Conservation (phyloP, 1,284 basidiomycete genomes). For the Tremellales sp. region DNA sequence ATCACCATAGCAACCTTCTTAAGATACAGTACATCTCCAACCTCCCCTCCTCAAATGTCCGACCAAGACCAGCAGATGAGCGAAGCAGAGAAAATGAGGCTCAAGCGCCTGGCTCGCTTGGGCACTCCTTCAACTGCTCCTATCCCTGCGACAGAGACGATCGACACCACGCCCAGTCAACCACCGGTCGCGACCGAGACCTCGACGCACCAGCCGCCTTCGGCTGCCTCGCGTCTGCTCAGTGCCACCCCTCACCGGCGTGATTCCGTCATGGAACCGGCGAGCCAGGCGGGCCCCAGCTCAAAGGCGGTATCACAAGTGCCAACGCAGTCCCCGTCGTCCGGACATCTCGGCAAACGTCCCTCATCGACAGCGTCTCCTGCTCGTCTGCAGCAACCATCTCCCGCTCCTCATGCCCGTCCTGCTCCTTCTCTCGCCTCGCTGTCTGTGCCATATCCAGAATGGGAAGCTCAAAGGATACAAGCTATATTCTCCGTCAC, state of each 20-base stretch:
- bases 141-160: no score
- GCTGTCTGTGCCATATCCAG: conserved; percentile 52
- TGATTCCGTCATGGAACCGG: no score
- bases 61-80: conserved; percentile 1
- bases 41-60: neutral
- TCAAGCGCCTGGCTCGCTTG: conserved; percentile 16
- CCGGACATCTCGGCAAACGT: conserved; percentile 8
- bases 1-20: no score
- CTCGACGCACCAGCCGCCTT: neutral
- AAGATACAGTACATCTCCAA: neutral
- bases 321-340: conserved; percentile 1
- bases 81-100: conserved; percentile 20
- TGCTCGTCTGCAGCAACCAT: conserved; percentile 17
- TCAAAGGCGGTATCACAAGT: no score
- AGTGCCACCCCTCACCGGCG: no score
- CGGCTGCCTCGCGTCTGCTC: neutral
- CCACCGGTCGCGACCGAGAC: conserved; percentile 1
- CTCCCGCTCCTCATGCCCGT: neutral
- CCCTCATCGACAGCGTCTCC: conserved; percentile 8
- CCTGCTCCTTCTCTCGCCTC: neutral
- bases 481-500: conserved; percentile 70
- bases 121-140: conserved; percentile 18
- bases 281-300: no score
- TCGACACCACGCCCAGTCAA: conserved; percentile 6
- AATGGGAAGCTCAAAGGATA: conserved; percentile 72